Conservation (phyloP, 345 rosid species). For the Gynandropsis gynandra region DNA sequence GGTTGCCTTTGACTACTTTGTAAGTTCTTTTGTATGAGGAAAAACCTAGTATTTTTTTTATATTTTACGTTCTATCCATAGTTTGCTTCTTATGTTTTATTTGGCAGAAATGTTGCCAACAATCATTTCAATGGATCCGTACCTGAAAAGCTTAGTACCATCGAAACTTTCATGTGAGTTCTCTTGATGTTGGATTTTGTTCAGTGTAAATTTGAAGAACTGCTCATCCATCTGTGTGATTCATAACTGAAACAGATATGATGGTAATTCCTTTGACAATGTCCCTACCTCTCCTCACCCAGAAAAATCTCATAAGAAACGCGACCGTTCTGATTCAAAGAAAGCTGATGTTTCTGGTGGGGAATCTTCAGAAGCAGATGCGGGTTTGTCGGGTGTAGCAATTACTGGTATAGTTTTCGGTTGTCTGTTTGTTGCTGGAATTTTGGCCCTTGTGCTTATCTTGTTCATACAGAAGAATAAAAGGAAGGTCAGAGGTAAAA, state of each 20-base stretch:
- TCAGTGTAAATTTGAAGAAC: conserved; percentile 13
- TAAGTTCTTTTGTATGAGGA: conserved; percentile 35
- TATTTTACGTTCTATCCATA: too few relatives aligned
- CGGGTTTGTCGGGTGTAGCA: conserved; percentile 51
- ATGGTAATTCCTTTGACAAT: conserved; percentile 78
- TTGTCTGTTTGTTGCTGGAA: conserved; percentile 41
- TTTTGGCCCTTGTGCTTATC: conserved; percentile 42
- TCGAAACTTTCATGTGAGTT: conserved; percentile 64
- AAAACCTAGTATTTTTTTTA: not conserved
- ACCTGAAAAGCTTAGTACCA: conserved; percentile 62
- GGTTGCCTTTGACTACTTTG: conserved; percentile 72
- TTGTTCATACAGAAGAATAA: conserved; percentile 44
- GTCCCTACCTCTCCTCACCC: conserved; percentile 79
- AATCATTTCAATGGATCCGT: conserved; percentile 89
- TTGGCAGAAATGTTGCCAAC: conserved; percentile 83
- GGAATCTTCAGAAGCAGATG: too few relatives aligned
- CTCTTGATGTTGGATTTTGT: not conserved
- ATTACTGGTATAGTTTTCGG: conserved; percentile 62
- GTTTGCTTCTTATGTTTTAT: too few relatives aligned
- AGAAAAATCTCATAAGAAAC: conserved; percentile 40
- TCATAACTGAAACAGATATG: conserved; percentile 51
- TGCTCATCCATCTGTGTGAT: conserved; percentile 1
- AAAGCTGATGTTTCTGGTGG: conserved; percentile 27
- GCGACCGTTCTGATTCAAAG: conserved; percentile 39
- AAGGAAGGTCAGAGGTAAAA: conserved; percentile 36